Percentiles rank a stretch among this genome's conserved stretches.
phyloP scores from a whole-genome alignment of 2,329 filamentous ascomycete genomes.

The Fusarium penzigii region DNA sequence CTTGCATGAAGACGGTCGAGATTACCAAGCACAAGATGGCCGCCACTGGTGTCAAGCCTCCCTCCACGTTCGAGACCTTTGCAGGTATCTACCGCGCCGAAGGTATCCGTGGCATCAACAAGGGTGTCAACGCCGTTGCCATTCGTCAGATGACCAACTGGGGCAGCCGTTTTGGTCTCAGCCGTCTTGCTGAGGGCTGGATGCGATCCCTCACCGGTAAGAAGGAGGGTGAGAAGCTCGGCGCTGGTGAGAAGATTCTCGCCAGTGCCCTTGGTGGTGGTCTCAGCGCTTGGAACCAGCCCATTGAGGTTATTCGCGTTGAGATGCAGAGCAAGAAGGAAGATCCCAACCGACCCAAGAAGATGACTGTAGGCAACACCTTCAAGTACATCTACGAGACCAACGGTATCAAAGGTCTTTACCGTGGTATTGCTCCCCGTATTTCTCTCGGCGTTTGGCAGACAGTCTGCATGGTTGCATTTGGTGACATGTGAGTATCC shows the following conservation, averaged over 20 bases:
- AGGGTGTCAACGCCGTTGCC: conserved; percentile 96
- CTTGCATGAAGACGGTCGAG: conserved; percentile 99
- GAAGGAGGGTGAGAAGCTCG: conserved; percentile 75
- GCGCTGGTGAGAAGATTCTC: conserved; percentile 81
- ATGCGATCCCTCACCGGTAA: conserved; percentile 82
- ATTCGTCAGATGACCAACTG: conserved; percentile 99
- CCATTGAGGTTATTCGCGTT: conserved; percentile 98
- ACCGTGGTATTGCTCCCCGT: conserved; percentile 91
- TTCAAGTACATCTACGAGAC: conserved; percentile 84
- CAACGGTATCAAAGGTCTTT: conserved; percentile 89
- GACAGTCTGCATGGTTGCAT: conserved; percentile 98
- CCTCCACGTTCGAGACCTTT: conserved; percentile 92
- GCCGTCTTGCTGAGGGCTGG: conserved; percentile 83
- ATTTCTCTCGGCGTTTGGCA: conserved; percentile 98
- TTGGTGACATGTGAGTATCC: conserved; percentile 87
- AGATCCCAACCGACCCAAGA: conserved; percentile 97
- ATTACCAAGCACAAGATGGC: conserved; percentile 98
- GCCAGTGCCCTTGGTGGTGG: conserved; percentile 89
- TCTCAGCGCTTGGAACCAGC: conserved; percentile 97
- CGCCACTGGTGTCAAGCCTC: conserved; percentile 77
- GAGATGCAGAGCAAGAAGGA: conserved; percentile 99
- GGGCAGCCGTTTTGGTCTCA: conserved; percentile 94
- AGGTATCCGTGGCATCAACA: conserved; percentile 95
- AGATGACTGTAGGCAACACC: conserved; percentile 92
- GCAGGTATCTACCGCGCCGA: conserved; percentile 96